phyloP scores from a whole-genome alignment of 2,329 filamentous ascomycete species.

The Fusarium oligoseptatum region DNA sequence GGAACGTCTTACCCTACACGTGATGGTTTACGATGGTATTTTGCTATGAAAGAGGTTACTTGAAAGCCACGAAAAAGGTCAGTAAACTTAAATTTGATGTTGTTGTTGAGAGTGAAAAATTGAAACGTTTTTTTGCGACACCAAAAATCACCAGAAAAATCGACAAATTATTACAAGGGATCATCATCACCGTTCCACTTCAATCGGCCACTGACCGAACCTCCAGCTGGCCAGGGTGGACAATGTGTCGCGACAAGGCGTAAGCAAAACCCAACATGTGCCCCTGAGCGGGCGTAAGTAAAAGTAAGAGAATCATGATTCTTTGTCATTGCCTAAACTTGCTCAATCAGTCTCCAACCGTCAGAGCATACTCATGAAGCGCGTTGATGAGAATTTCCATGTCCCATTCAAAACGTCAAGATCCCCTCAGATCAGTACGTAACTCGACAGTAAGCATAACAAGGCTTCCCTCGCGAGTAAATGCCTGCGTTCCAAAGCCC shows the following conservation, averaged over 20 bases:
- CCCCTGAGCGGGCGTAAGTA: neutral
- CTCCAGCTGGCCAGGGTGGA: neutral
- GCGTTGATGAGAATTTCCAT: neutral
- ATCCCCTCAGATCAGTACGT: neutral
- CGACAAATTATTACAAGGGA: neutral
- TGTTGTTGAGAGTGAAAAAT: neutral
- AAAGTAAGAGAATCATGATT: neutral
- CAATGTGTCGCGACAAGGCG: neutral
- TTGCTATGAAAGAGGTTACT: neutral
- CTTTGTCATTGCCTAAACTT: neutral
- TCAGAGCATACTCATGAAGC: neutral
- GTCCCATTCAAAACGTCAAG: neutral
- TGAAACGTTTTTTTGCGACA: neutral
- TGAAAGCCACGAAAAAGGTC: neutral
- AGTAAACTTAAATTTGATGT: neutral
- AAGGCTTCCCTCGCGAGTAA: neutral
- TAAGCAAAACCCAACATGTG: constrained; percentile 1
- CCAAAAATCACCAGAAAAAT: neutral
- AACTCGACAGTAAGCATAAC: neutral
- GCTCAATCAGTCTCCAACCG: neutral
- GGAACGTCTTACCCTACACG: neutral
- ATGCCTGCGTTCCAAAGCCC: neutral
- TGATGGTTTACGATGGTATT: neutral
- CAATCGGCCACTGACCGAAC: neutral
- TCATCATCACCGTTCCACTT: neutral